These are phyloP conservation scores for Gossypium herbaceum DNA, from an alignment of 345 rosid genomes.

Conservation along the genomic window DNA sequence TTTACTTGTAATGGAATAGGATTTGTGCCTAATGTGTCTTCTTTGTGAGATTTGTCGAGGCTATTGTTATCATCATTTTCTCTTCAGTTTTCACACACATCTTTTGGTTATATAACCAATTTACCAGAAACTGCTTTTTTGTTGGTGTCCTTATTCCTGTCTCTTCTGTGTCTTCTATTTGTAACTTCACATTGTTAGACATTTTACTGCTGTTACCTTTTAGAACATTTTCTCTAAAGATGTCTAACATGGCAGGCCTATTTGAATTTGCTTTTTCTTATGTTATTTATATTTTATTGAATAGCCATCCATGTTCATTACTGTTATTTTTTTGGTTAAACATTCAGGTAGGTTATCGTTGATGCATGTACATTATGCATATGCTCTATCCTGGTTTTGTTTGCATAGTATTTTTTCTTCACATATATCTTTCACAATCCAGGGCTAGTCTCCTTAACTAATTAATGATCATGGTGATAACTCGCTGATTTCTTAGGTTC, in stretches of 20 bases:
- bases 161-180: background rate
- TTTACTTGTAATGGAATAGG: background rate
- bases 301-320: background rate
- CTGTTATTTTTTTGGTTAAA: background rate
- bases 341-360: background rate
- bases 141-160: background rate
- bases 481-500: background rate
- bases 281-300: no score
- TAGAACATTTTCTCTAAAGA: no score
- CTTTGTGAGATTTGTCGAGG: background rate
- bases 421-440: background rate
- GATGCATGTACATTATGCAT: background rate
- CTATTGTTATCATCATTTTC: background rate
- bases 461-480: no score
- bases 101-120: background rate
- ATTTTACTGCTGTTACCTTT: no score
- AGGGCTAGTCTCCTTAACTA: no score
- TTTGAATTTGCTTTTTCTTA: no score
- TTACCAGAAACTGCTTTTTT: background rate
- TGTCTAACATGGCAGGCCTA: no score
- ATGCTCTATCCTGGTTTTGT: background rate
- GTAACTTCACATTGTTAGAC: no score
- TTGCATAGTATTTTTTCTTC: background rate
- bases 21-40: background rate
- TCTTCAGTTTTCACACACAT: background rate